Base-by-base conservation (phyloP, 805 yeast species). In the Yarrowia keelungensis region DNA sequence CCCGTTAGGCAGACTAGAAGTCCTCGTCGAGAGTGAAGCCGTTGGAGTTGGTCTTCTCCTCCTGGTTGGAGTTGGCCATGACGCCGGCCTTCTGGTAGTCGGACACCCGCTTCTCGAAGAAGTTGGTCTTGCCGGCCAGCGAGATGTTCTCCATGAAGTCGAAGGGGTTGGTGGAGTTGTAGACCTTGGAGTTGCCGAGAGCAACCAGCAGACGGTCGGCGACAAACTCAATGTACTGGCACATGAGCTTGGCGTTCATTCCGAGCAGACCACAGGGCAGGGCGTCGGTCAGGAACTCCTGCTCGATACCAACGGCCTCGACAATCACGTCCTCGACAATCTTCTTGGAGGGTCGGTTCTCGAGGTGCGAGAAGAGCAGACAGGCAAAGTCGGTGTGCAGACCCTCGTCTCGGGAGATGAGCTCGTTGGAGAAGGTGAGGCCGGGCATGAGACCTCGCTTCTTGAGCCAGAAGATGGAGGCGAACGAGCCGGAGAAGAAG, bases 61-160 rank as follows among this genome's bases (percentile, higher is more conserved):
- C 66, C 53, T 58, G 42, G 69, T 70, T 70, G 61, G 68, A 68
- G 71, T 83, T 78, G 73, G 97, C 94, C 95, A 94, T 94, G 76
- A 94, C 99, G 84, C 99, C 98, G 70, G 99, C 98, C 84, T 94
- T 95, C 83, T 94, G 99, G 83, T 94, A 94, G 82, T 94, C 99
- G 70, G 97, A 90, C 69, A 94, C 99, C 83, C 99, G 90, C 87
- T 94, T 94, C 85, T 94, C 99, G 78, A 94, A 94, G 87, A 94
- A 94, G 85, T 95, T 94, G 75, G 99, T 94, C 87, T 94, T 94
- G 81, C 99, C 99, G 70, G 98, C 97, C 75, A 94, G 87, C 9
- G 98, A 94, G 76, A 94, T 94, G 84, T 95, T 94, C 84, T 94
- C 99, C 99, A 94, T 94, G 79, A 94, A 94, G 81, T 94, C 99